phyloP scores from a whole-genome alignment of 768 basidiomycete genomes.

The Psilocybe sp. region DNA sequence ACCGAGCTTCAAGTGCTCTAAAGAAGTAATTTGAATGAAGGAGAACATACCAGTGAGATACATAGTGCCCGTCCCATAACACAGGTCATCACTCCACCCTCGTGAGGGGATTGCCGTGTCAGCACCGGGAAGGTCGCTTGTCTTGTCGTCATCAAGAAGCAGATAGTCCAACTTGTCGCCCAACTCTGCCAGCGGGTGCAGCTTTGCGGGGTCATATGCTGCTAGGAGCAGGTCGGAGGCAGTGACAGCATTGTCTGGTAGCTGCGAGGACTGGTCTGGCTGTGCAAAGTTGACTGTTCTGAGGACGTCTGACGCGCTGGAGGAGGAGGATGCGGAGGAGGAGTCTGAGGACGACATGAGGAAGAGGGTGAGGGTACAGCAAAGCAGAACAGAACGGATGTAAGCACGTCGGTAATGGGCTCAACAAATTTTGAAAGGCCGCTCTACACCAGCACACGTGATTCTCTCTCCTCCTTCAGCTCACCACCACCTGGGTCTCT shows the following conservation, averaged over 20 bases:
- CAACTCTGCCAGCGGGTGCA: constrained; percentile 92
- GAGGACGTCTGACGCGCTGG: constrained; percentile 43
- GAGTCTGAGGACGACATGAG: constrained; percentile 29
- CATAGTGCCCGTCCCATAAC: constrained; percentile 98
- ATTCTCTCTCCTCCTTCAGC: too few species aligned
- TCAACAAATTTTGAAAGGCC: constrained; percentile 24
- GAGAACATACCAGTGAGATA: constrained; percentile 90
- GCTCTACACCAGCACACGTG: constrained; percentile 2
- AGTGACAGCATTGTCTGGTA: constrained; percentile 60
- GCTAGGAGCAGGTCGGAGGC: constrained; percentile 86
- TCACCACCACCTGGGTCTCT: too few species aligned
- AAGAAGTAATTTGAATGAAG: constrained; percentile 64
- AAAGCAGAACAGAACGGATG: constrained; percentile 13
- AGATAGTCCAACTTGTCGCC: constrained; percentile 95
- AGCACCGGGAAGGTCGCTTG: constrained; percentile 84
- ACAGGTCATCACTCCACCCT: constrained; percentile 99
- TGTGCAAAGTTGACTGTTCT: constrained; percentile 48
- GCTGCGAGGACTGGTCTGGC: constrained; percentile 33
- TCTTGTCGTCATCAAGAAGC: constrained; percentile 94
- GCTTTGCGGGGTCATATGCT: constrained; percentile 85
- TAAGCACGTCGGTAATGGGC: constrained; percentile 15
- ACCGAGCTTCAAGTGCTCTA: constrained; percentile 45
- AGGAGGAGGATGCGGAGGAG: constrained; percentile 33
- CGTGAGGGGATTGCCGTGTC: constrained; percentile 89
- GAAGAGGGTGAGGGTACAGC: constrained; percentile 14